Evolutionary conservation across 148 eudicot species (phyloP).

Genomic region (Rheum nobile): DNA sequence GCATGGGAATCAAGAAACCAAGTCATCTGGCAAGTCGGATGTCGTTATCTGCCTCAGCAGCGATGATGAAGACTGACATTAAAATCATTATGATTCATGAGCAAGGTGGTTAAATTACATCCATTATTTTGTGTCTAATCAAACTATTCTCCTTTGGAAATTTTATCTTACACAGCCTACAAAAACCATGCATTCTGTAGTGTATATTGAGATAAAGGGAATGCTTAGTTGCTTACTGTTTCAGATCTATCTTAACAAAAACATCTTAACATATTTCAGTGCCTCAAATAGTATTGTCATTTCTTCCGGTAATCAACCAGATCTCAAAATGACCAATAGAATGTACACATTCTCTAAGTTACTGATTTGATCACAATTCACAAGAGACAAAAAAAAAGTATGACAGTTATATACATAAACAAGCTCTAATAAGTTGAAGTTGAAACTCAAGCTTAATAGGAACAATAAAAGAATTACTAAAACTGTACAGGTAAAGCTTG

Average conservation of each 20-base stretch:
- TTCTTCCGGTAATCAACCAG: no score
- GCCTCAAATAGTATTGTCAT: background rate
- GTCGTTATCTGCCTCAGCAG: background rate
- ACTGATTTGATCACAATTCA: background rate
- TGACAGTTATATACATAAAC: background rate
- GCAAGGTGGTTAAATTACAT: no score
- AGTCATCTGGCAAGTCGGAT: background rate
- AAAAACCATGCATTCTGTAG: background rate
- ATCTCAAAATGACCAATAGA: background rate
- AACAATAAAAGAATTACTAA: background rate
- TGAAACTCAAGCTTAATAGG: background rate
- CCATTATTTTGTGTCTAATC: background rate
- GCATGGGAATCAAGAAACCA: background rate
- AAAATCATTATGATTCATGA: no score
- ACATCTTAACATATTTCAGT: no score
- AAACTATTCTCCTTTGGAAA: background rate
- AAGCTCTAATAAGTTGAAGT: background rate
- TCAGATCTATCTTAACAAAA: background rate
- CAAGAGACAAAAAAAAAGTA: background rate
- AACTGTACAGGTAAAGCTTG: background rate
- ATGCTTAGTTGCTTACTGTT: background rate
- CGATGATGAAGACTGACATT: constrained; percentile 4
- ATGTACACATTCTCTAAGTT: background rate
- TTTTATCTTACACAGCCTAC: background rate
- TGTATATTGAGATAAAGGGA: background rate